phyloP scores from a whole-genome alignment of 2,329 filamentous ascomycete species.

The Alternaria gaisen region DNA sequence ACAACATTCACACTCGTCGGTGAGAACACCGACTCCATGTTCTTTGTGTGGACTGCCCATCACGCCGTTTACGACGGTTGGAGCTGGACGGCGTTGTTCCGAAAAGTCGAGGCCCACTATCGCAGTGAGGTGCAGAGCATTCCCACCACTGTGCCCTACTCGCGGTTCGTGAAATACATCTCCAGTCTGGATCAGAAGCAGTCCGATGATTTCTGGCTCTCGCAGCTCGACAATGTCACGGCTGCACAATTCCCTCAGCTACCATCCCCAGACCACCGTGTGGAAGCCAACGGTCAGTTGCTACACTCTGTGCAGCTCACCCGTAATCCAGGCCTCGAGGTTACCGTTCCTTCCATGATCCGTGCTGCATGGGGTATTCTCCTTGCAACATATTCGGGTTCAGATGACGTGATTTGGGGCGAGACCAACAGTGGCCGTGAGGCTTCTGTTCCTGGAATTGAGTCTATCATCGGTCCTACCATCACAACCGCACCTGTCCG shows the following conservation, averaged over 20 bases:
- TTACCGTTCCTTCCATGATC: conserved; percentile 51
- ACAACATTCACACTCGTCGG: conserved; percentile 24
- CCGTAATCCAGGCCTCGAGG: conserved; percentile 32
- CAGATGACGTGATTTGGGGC: conserved; percentile 60
- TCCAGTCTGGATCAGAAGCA: conserved; percentile 35
- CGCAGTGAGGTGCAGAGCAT: conserved; percentile 13
- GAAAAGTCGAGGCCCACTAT: conserved; percentile 39
- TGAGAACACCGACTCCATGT: conserved; percentile 19
- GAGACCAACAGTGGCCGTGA: conserved; percentile 52
- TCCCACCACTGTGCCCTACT: conserved; percentile 37
- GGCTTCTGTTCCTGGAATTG: conserved; percentile 46
- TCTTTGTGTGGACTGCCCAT: conserved; percentile 50
- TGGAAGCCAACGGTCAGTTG: conserved; percentile 41
- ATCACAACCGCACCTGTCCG: conserved; percentile 55
- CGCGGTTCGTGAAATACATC: conserved; percentile 45
- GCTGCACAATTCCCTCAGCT: conserved; percentile 45
- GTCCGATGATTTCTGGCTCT: conserved; percentile 41
- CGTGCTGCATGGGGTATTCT: conserved; percentile 59
- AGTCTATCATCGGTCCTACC: conserved; percentile 53
- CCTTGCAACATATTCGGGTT: conserved; percentile 56
- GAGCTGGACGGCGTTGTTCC: conserved; percentile 39
- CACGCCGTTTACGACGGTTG: conserved; percentile 51
- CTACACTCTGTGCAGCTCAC: conserved; percentile 29
- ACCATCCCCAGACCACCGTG: conserved; percentile 42
- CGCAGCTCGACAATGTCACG: conserved; percentile 37